Conservation (phyloP, 352 stramenopile genomes). For the Pseudoperonospora humuli region DNA sequence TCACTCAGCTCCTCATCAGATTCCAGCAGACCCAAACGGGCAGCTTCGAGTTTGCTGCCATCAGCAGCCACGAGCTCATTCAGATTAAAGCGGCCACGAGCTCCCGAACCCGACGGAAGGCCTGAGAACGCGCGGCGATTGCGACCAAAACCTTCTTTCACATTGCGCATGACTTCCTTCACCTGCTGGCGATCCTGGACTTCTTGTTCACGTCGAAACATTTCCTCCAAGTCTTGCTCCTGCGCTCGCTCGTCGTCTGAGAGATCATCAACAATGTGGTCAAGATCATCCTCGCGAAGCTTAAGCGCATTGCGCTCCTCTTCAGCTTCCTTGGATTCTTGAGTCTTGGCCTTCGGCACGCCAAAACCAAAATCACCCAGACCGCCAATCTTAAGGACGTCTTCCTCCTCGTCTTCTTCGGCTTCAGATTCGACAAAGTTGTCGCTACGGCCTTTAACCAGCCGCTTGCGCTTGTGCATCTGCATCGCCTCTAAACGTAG, state of each 20-base stretch:
- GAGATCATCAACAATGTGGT: slow-evolving; percentile 81
- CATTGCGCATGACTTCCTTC: slow-evolving; percentile 82
- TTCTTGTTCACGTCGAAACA: slow-evolving; percentile 65
- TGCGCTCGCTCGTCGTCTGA: slow-evolving; percentile 73
- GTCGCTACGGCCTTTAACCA: slow-evolving; percentile 34
- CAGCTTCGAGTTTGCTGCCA: slow-evolving; percentile 66
- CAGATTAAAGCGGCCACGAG: slow-evolving; percentile 77
- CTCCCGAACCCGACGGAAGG: slow-evolving; percentile 37
- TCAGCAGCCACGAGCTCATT: slow-evolving; percentile 76
- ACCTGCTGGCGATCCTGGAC: slow-evolving; percentile 62
- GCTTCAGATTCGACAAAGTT: slow-evolving; percentile 78
- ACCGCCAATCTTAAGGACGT: slow-evolving; percentile 73
- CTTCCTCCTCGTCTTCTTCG: slow-evolving; percentile 82
- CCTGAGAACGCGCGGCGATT: slow-evolving; percentile 69
- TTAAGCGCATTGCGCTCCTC: slow-evolving; percentile 69
- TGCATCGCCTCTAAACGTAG: slow-evolving; percentile 49
- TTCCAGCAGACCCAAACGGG: slow-evolving; percentile 66
- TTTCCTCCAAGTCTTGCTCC: slow-evolving; percentile 59
- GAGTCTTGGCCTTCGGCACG: slow-evolving; percentile 53
- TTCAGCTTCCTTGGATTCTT: slow-evolving; percentile 68
- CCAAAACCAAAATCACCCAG: slow-evolving; percentile 83
- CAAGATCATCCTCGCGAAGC: slow-evolving; percentile 69
- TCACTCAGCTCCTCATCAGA: slow-evolving; percentile 75
- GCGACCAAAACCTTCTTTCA: slow-evolving; percentile 83
- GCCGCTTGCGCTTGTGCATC: slow-evolving; percentile 46